Base-by-base conservation (phyloP, 331 rosid species). In the Pyrus hybrid region DNA sequence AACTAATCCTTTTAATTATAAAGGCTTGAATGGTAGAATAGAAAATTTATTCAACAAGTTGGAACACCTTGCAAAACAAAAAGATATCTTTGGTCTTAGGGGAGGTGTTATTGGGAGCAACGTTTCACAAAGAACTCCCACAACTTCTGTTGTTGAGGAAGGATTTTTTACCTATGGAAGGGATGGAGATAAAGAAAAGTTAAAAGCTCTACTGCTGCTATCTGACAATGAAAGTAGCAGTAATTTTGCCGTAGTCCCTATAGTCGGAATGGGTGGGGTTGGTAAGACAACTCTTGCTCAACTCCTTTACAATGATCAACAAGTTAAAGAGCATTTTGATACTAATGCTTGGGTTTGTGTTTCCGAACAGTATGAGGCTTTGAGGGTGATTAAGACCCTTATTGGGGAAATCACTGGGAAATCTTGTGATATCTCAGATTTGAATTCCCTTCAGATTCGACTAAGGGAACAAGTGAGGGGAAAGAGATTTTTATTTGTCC, bases 101-200 rank as follows among this genome's bases (percentile, higher is more conserved):
- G 76, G 66, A 72, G 53, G 62, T 41, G 47, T 41, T 49, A n/a
- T 33, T 68, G 41, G 57, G 14, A 10, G 65, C 5, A 63, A 5
- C 16, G 47, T 43, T 41, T 68, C 56, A 43, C 67, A 14, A 13
- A 68, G 72, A 49, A 2, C 12, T 43, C 81, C 77, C 1, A 41
- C 70, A 2, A 62, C 54, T n/a, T 43, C 81, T 7, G 67, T 69
- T 21, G 49, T 68, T 11, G 74, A 57, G 63, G 26, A 74, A 2
- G 7, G 45, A 23, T 68, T 12, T 22, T 22, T 61, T 78, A 49
- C 71, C 75, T 47, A 79, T 83, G 26, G 64, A 66, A 3, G 83
- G 83, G 13, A 76, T 79, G 74, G 74, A 5, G 72, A 68, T 23
- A 68, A 23, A 14, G 72, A 68, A 23, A 25, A 7, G 12, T 35